These are phyloP conservation scores for Pilasporangium apinafurcum DNA, from an alignment of 352 stramenopile genomes.

Conservation along the genomic window DNA sequence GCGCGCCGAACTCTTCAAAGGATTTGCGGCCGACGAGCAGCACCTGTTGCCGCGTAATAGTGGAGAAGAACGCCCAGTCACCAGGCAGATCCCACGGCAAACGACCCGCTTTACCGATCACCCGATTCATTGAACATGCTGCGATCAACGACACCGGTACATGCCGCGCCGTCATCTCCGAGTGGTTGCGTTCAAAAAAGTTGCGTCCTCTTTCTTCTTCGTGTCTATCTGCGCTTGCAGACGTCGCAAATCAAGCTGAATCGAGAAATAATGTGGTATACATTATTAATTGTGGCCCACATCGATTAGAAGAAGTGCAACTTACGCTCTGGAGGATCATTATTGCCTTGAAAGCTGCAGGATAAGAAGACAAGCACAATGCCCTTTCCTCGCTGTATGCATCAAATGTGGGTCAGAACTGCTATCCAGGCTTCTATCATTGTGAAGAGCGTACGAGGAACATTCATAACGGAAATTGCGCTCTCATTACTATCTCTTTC, in stretches of 20 bases:
- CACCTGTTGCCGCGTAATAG: conserved; percentile 39
- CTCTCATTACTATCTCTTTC: no score
- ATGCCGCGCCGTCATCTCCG: not conserved
- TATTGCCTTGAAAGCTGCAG: not conserved
- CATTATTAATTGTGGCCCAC: not conserved
- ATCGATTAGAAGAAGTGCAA: not conserved
- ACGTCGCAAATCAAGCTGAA: no score
- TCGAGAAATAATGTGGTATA: not conserved
- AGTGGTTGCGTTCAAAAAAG: not conserved
- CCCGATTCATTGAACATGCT: conserved; percentile 61
- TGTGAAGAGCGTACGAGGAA: not conserved
- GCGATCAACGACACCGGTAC: conserved; percentile 58
- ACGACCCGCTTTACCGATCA: conserved; percentile 42
- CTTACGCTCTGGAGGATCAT: not conserved
- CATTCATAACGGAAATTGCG: no score
- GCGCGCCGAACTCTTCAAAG: conserved; percentile 40
- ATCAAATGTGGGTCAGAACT: no score
- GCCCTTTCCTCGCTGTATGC: no score
- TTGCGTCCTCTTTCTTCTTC: not conserved
- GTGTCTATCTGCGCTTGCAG: no score
- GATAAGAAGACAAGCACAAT: no score
- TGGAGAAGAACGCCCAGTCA: conserved; percentile 72
- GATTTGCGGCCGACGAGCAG: conserved; percentile 57
- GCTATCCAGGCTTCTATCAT: no score
- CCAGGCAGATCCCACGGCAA: conserved; percentile 56